Evolutionary conservation across 371 early-diverging fungal species (phyloP).

Genomic region (Zychaea mexicana): DNA sequence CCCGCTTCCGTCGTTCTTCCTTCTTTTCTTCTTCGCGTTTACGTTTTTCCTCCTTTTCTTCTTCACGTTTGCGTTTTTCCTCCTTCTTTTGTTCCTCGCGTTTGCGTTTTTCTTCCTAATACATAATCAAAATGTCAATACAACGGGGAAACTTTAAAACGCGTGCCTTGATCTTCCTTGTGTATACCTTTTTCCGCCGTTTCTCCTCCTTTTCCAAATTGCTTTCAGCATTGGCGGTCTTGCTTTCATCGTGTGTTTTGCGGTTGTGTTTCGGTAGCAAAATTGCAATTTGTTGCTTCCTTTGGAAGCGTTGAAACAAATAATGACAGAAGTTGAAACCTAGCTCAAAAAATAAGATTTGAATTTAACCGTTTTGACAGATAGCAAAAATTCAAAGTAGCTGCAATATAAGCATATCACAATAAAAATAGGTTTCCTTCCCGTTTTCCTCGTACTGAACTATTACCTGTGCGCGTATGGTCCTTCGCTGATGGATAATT

Average conservation of each 20-base stretch:
- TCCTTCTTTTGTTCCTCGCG: too few relatives aligned
- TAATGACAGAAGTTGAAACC: conserved; percentile 14
- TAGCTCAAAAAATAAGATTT: too few relatives aligned
- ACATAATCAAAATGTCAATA: too few relatives aligned
- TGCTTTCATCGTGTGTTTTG: conserved; percentile 18
- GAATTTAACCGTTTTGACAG: too few relatives aligned
- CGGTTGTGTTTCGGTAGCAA: conserved; percentile 17
- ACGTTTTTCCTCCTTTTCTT: conserved; percentile 21
- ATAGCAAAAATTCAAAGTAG: too few relatives aligned
- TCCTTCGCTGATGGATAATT: conserved; percentile 21
- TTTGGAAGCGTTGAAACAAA: too few relatives aligned
- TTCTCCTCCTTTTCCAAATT: conserved; percentile 24
- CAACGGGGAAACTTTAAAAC: neutral
- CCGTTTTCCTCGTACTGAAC: too few relatives aligned
- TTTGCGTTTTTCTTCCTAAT: conserved; percentile 17
- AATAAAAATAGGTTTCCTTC: too few relatives aligned
- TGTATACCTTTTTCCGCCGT: conserved; percentile 21
- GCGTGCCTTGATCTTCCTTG: neutral
- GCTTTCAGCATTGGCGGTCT: conserved; percentile 19
- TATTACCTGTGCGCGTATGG: conserved; percentile 33
- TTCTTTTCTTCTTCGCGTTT: conserved; percentile 38
- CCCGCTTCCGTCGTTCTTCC: conserved; percentile 35
- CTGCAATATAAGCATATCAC: too few relatives aligned
- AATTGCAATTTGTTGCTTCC: conserved; percentile 19
- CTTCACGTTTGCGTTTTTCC: conserved; percentile 16